Evolutionary conservation across 78 protist species (phyloP).

Genomic region (Planoprotostelium fungivorum): DNA sequence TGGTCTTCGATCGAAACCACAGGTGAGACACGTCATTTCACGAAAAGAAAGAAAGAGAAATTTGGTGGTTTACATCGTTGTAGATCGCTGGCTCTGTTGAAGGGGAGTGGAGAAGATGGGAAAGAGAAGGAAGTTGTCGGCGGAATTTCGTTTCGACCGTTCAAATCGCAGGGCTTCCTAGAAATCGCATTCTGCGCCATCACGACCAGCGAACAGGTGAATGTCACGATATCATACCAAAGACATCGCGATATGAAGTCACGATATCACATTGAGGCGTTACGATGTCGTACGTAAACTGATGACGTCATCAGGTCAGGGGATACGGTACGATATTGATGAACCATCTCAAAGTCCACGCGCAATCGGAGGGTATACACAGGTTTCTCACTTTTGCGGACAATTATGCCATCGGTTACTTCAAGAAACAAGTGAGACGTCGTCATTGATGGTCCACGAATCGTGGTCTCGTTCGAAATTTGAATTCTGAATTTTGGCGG

Average conservation of each 20-base stretch:
- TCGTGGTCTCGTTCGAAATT: too few relatives aligned
- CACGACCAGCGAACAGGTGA: conserved; percentile 66
- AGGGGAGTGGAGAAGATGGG: conserved; percentile 1
- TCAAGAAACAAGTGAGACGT: conserved; percentile 74
- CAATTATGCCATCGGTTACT: conserved; percentile 91
- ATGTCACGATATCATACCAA: not conserved
- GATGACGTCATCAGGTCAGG: not conserved
- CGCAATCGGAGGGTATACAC: conserved; percentile 44
- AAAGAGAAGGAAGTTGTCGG: conserved; percentile 68
- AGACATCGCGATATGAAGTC: not conserved
- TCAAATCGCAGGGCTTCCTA: conserved; percentile 45
- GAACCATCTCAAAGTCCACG: conserved; percentile 83
- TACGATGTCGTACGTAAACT: too few relatives aligned
- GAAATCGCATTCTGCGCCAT: conserved; percentile 94
- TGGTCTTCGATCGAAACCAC: conserved; percentile 55
- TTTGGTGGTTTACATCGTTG: not conserved
- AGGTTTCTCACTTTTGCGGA: conserved; percentile 92
- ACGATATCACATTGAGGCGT: not conserved
- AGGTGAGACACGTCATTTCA: not conserved
- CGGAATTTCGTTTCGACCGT: conserved; percentile 85
- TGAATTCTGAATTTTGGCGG: not conserved
- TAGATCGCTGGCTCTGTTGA: conserved; percentile 14
- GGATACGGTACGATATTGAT: conserved; percentile 89
- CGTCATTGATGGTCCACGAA: too few relatives aligned
- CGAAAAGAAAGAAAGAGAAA: not conserved